These are phyloP conservation scores for Lepraria neglecta DNA, from an alignment of 495 filamentous ascomycete genomes.

Conservation along the genomic window DNA sequence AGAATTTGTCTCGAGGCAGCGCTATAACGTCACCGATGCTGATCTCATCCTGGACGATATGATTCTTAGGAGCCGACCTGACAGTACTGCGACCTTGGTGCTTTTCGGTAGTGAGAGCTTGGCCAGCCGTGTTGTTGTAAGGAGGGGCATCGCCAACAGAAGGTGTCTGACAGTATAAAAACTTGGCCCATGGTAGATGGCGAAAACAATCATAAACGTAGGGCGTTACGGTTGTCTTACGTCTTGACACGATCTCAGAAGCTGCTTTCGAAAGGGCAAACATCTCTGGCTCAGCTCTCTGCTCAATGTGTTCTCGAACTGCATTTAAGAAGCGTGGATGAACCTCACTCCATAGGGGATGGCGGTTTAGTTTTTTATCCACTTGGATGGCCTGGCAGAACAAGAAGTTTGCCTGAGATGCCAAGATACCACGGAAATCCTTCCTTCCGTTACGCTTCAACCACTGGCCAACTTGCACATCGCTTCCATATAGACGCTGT, in stretches of 20 bases:
- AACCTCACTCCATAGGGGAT: constrained; percentile 45
- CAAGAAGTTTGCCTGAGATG: constrained; percentile 53
- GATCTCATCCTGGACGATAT: constrained; percentile 19
- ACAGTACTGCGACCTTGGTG: neutral
- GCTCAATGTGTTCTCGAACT: constrained; percentile 19
- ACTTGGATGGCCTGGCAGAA: constrained; percentile 49
- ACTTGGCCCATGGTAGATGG: constrained; percentile 51
- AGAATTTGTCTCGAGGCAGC: constrained; percentile 41
- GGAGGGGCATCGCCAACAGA: neutral
- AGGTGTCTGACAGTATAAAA: constrained; percentile 29
- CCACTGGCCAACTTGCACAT: constrained; percentile 44
- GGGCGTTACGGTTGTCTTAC: constrained; percentile 59
- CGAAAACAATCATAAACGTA: constrained; percentile 59
- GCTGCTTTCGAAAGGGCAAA: constrained; percentile 15
- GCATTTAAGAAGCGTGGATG: constrained; percentile 27
- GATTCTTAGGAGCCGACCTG: too few species aligned
- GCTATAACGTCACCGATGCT: constrained; percentile 46
- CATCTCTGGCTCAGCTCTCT: neutral
- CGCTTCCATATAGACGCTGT: constrained; percentile 33
- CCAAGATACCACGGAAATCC: constrained; percentile 54
- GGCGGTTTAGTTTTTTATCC: constrained; percentile 25
- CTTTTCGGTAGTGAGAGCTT: neutral
- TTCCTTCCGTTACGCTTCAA: constrained; percentile 34
- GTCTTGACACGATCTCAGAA: neutral
- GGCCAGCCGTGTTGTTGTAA: neutral